phyloP scores from a whole-genome alignment of 352 stramenopile genomes.

The Phytophthora rubi region DNA sequence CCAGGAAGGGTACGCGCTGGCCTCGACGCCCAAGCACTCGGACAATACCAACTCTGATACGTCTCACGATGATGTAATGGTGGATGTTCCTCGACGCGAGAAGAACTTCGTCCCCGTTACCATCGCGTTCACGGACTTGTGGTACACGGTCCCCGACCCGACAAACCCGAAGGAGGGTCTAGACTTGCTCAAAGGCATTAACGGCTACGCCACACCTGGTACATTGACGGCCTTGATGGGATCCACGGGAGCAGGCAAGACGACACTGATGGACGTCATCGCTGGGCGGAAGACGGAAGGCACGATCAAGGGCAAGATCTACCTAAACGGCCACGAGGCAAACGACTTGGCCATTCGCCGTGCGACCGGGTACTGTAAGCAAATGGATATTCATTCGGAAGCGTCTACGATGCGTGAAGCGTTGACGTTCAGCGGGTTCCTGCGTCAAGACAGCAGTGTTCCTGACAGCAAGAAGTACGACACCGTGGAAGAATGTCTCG shows the following conservation, averaged over 20 bases:
- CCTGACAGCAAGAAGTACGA: constrained; percentile 36
- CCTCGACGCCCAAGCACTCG: constrained; percentile 12
- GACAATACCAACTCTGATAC: constrained; percentile 10
- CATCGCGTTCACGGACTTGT: constrained; percentile 6
- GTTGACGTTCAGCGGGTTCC: constrained; percentile 83
- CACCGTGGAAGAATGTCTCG: constrained; percentile 38
- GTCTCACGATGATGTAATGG: constrained; percentile 10
- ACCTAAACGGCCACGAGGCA: constrained; percentile 42
- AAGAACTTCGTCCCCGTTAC: constrained; percentile 2
- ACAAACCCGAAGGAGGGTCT: constrained; percentile 45
- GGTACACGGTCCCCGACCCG: constrained; percentile 40
- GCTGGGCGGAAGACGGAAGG: constrained; percentile 48
- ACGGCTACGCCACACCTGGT: constrained; percentile 48
- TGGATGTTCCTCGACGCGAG: constrained; percentile 1
- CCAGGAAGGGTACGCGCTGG: constrained; percentile 1
- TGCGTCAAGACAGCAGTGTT: constrained; percentile 48
- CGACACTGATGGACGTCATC: constrained; percentile 28
- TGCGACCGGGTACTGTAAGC: constrained; percentile 54
- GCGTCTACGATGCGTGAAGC: constrained; percentile 87
- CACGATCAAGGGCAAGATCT: constrained; percentile 55
- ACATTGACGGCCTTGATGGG: constrained; percentile 91
- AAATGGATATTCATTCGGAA: constrained; percentile 89
- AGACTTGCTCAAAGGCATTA: constrained; percentile 44
- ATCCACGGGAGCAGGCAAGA: constrained; percentile 60
- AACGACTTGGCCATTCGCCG: constrained; percentile 44